A percentile compares a stretch with the other conserved stretches of the same genome.
Evolutionary conservation across 441 rosid species (phyloP).

Genomic region (Sinapis alba): DNA sequence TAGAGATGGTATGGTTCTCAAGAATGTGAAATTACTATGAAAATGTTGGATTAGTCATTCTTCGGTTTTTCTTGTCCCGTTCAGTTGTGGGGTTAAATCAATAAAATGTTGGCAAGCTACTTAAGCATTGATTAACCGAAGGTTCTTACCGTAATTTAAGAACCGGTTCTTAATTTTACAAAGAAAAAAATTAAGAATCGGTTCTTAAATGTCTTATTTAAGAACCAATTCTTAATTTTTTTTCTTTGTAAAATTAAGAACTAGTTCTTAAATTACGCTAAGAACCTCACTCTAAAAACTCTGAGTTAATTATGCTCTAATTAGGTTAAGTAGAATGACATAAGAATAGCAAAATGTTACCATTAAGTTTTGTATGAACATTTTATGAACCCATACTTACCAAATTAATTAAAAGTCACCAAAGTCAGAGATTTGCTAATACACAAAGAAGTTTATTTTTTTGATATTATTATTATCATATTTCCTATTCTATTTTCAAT

Average conservation of each 20-base stretch:
- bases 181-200: too few relatives aligned
- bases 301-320: too few relatives aligned
- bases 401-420: neutral
- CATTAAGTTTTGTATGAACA: neutral
- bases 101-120: neutral
- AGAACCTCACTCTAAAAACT: too few relatives aligned
- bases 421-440: neutral
- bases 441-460: neutral
- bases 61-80: neutral
- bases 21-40: neutral
- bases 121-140: too few relatives aligned
- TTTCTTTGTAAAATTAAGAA: too few relatives aligned
- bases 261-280: too few relatives aligned
- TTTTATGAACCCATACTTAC: neutral
- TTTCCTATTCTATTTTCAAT: slow-evolving; percentile 16
- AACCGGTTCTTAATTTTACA: too few relatives aligned
- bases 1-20: neutral
- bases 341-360: neutral
- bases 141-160: too few relatives aligned
- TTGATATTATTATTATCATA: neutral
- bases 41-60: neutral
- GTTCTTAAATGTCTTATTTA: too few relatives aligned
- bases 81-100: neutral
- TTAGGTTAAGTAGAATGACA: neutral
- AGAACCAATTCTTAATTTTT: too few relatives aligned